Evolutionary conservation across 495 filamentous ascomycete species (phyloP).

Genomic region (Xeromyces bisporus): DNA sequence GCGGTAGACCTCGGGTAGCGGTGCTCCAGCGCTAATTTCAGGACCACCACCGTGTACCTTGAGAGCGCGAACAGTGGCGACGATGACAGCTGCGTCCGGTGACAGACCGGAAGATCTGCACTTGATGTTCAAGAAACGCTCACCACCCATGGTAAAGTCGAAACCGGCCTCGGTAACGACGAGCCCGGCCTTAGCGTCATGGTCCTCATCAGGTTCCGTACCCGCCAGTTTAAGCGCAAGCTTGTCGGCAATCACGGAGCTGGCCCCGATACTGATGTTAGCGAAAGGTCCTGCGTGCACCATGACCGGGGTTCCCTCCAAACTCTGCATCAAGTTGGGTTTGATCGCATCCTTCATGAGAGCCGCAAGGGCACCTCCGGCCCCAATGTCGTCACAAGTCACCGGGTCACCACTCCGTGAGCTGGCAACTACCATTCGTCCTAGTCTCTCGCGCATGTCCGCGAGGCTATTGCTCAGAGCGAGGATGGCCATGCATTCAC

Average conservation of each 20-base stretch:
- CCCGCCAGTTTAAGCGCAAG: slow-evolving; percentile 90
- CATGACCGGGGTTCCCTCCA: slow-evolving; percentile 93
- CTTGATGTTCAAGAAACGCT: slow-evolving; percentile 99
- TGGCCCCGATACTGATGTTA: slow-evolving; percentile 94
- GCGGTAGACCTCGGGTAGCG: slow-evolving; percentile 69
- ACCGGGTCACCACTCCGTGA: slow-evolving; percentile 75
- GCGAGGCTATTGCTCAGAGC: slow-evolving; percentile 74
- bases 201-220: slow-evolving; percentile 86
- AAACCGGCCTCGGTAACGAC: slow-evolving; percentile 98
- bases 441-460: slow-evolving; percentile 88
- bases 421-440: slow-evolving; percentile 90
- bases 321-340: slow-evolving; percentile 94
- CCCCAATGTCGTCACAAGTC: slow-evolving; percentile 89
- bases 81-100: slow-evolving; percentile 85
- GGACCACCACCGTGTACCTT: slow-evolving; percentile 96
- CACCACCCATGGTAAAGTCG: slow-evolving; percentile 98
- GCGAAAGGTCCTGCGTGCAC: slow-evolving; percentile 96
- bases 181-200: slow-evolving; percentile 70
- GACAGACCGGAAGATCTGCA: slow-evolving; percentile 85
- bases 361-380: slow-evolving; percentile 79
- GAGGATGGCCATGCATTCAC: slow-evolving; percentile 96
- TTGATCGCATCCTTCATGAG: slow-evolving; percentile 98
- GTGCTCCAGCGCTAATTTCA: slow-evolving; percentile 69
- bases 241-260: slow-evolving; percentile 85
- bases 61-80: slow-evolving; percentile 85